Percentiles rank a stretch among this genome's conserved stretches.
These are phyloP conservation scores for Setaria italica DNA, from an alignment of 202 grass and related monocot species.

Conservation along the genomic window DNA sequence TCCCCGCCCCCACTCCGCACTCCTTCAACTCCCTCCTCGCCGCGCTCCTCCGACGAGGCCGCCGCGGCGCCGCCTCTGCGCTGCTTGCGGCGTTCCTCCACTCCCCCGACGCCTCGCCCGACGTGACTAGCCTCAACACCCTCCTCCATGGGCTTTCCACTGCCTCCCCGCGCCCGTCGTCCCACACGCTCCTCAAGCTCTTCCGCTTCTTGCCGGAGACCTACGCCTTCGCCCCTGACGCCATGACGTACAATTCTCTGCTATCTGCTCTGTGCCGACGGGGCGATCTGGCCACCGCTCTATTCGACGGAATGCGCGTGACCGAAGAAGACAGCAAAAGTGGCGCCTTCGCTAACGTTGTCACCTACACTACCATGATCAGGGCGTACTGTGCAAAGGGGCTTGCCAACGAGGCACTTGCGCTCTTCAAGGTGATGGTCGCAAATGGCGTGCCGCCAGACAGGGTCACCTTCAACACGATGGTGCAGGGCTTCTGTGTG, in stretches of 20 bases:
- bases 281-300: constrained; percentile 57
- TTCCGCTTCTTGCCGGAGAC: constrained; percentile 60
- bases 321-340: neutral
- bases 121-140: constrained; percentile 82
- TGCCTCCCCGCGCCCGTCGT: constrained; percentile 52
- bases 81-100: constrained; percentile 66
- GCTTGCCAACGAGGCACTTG: constrained; percentile 54
- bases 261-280: constrained; percentile 63
- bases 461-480: constrained; percentile 87
- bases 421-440: constrained; percentile 64
- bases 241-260: constrained; percentile 78
- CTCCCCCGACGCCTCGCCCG: constrained; percentile 46
- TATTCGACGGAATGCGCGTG: constrained; percentile 72
- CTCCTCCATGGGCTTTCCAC: constrained; percentile 76
- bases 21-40: constrained; percentile 81
- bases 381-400: constrained; percentile 62
- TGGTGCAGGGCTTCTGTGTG: constrained; percentile 84
- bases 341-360: constrained; percentile 50
- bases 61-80: constrained; percentile 51
- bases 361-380: constrained; percentile 89
- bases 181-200: constrained; percentile 52
- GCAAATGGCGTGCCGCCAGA: constrained; percentile 51
- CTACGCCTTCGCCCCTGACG: constrained; percentile 64
- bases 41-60: constrained; percentile 57
- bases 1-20: constrained; percentile 62